Conservation (phyloP, 805 yeast species). For the Saccharomycopsis olivae region DNA sequence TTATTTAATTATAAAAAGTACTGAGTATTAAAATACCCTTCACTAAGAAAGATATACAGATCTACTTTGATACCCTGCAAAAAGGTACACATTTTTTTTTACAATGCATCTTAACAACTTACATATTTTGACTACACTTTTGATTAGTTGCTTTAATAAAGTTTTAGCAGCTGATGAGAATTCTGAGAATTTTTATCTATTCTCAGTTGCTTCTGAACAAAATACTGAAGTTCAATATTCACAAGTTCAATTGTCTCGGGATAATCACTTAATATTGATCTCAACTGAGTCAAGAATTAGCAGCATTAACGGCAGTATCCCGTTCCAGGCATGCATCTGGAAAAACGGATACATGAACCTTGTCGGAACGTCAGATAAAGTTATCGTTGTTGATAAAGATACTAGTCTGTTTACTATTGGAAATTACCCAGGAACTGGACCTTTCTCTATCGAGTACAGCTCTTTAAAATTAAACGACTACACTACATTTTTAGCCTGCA, state of each 20-base stretch:
- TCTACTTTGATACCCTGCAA: neutral
- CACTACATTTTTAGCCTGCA: too few species aligned
- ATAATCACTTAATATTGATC: slow-evolving; percentile 1
- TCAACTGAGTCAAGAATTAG: neutral
- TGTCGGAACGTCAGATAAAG: too few species aligned
- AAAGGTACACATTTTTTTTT: neutral
- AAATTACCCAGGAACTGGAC: too few species aligned
- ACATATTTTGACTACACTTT: neutral
- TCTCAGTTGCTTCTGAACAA: slow-evolving; percentile 4
- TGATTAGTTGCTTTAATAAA: too few species aligned
- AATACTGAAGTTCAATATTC: slow-evolving; percentile 4
- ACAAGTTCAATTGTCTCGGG: slow-evolving; percentile 2
- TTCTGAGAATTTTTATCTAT: slow-evolving; percentile 11
- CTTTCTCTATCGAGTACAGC: too few species aligned
- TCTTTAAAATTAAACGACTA: too few species aligned
- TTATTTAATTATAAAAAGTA: too few species aligned
- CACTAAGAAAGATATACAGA: neutral
- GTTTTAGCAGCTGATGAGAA: slow-evolving; percentile 1
- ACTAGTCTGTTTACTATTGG: too few species aligned
- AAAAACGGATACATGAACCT: too few species aligned
- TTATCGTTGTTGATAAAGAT: too few species aligned
- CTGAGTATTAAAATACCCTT: neutral
- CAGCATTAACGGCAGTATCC: neutral
- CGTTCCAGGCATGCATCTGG: too few species aligned
- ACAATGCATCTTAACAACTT: neutral